Percentiles rank a stretch among this genome's conserved stretches.
Evolutionary conservation across 2,329 filamentous ascomycete genomes (phyloP).

Genomic region (Camptophora hylomeconis): DNA sequence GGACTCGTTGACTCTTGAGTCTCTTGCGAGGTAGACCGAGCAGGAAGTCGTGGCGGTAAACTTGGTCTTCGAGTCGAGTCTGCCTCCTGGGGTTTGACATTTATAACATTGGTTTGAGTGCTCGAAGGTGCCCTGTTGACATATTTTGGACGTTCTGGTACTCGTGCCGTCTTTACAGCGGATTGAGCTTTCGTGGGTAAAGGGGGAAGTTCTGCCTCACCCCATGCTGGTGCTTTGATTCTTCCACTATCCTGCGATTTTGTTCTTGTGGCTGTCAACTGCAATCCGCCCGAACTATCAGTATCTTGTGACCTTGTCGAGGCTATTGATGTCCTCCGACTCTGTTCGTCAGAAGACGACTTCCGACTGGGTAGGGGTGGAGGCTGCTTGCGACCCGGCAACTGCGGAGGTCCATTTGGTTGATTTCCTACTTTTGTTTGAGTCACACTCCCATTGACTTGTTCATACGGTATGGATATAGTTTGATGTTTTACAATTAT

Average conservation of each 20-base stretch:
- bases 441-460: constrained; percentile 21
- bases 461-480: constrained; percentile 24
- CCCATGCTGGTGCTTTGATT: constrained; percentile 44
- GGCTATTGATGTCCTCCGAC: constrained; percentile 30
- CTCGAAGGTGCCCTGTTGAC: constrained; percentile 24
- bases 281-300: constrained; percentile 18
- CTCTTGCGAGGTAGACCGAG: no score
- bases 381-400: constrained; percentile 18
- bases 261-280: constrained; percentile 9
- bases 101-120: no score
- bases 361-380: constrained; percentile 36
- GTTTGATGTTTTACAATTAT: constrained; percentile 19
- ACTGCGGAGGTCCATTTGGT: constrained; percentile 14
- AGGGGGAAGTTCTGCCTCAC: constrained; percentile 40
- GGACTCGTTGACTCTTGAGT: constrained; percentile 13
- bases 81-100: no score
- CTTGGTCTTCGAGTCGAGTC: no score
- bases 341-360: constrained; percentile 20
- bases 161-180: constrained; percentile 18
- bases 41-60: constrained; percentile 15
- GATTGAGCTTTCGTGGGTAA: constrained; percentile 35
- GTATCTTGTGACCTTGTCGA: constrained; percentile 37
- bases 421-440: constrained; percentile 20
- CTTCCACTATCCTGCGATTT: constrained; percentile 22
- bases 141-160: constrained; percentile 25